Conservation (phyloP, 768 basidiomycete species). For the Lactifluus echinatus region DNA sequence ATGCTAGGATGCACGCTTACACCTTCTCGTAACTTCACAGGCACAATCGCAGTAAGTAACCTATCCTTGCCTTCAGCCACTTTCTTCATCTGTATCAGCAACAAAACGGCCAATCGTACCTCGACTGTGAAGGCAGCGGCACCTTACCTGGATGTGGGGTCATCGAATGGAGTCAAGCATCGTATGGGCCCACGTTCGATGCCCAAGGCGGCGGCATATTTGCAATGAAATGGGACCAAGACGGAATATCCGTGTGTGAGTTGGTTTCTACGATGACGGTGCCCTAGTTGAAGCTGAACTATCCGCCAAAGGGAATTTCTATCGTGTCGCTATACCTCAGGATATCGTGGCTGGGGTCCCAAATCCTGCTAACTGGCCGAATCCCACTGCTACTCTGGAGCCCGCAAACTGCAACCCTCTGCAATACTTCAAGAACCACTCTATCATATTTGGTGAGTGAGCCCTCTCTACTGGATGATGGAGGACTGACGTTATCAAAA, state of each 20-base stretch:
- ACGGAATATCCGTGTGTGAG: conserved; percentile 69
- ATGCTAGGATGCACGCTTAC: conserved; percentile 49
- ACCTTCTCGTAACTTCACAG: conserved; percentile 48
- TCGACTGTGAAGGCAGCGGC: conserved; percentile 44
- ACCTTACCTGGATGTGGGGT: conserved; percentile 62
- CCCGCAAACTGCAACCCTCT: conserved; percentile 48
- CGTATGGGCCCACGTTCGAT: conserved; percentile 80
- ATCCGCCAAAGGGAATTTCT: conserved; percentile 64
- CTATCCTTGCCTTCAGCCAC: neutral
- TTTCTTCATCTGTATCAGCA: conserved; percentile 26
- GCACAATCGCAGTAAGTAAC: conserved; percentile 48
- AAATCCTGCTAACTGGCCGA: conserved; percentile 58
- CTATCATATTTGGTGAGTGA: conserved; percentile 63
- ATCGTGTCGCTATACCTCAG: conserved; percentile 62
- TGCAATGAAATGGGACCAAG: conserved; percentile 83
- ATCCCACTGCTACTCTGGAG: conserved; percentile 52
- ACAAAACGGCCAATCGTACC: conserved; percentile 42
- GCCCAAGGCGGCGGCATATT: conserved; percentile 75
- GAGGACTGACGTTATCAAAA: conserved; percentile 23
- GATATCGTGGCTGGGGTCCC: conserved; percentile 58
- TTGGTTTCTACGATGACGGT: conserved; percentile 7
- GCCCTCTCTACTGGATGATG: neutral
- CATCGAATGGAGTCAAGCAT: conserved; percentile 70
- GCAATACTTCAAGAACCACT: conserved; percentile 57
- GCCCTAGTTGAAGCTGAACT: neutral